Evolutionary conservation across 2,329 filamentous ascomycete species (phyloP), one percentile per base, ranked within the genome.

Genomic region (Acrocalymma vagum): DNA sequence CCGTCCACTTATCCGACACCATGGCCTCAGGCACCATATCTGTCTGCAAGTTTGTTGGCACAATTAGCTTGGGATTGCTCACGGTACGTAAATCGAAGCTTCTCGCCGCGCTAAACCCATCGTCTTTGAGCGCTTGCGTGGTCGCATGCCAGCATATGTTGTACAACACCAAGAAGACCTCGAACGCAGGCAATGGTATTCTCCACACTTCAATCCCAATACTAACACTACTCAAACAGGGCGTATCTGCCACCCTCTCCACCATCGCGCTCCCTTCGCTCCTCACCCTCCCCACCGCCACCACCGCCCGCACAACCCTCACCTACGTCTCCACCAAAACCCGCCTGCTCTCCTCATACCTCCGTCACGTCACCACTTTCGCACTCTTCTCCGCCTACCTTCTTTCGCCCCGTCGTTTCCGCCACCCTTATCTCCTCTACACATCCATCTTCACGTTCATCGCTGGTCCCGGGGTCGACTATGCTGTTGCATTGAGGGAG

Each of bases 341-440:
- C 81, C 87, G 49, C 21, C 44, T 49, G 32, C 46, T 63, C 29
- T 79, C 82, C 40, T 78, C 79, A 29, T 87, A 90, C 57, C 77
- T 89, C 45, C 78, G 85, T 39, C 77, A 82, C 53, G 71, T 95
- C 55, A 85, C 90, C 36, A 81, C 84, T 38, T 75, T 82, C 36
- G 84, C 88, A 20, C 85, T 96, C 61, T 75, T 90, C 55, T 80
- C 93, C 53, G 89, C 91, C 49, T 96, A 87, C 71, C 69, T 80
- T 29, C 76, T 95, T 53, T 93, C 91, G 3, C 88, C 91, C 0
- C 79, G 83, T 17, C 81, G 84, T 40, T 79, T 82, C 55, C 85
- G 87, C 65, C 93, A 97, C 67, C 93, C 93, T 0, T 97, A 96
- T 67, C 84, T 96, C 17, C 72, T 96, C 44, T 96, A 94, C 84